Evolutionary conservation across 2,329 filamentous ascomycete genomes (phyloP), one percentile per base, ranked within the genome.

Genomic region (Septoria petroselini): DNA sequence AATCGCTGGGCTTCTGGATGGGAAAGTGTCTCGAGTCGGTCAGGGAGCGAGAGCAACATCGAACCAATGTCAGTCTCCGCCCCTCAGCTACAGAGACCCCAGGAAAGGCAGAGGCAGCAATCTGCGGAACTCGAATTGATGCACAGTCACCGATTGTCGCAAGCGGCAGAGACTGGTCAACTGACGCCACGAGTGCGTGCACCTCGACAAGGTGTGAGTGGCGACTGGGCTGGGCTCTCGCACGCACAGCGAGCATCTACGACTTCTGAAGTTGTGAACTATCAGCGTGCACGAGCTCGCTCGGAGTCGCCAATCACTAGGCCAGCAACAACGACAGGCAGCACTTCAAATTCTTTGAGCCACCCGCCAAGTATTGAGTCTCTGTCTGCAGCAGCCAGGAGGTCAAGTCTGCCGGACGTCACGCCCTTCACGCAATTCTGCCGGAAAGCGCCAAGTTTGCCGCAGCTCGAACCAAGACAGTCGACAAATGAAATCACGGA

Each of bases 121-220:
- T 61, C 64, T 15, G 18, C 50, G 2, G 65, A 67, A 39, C 53
- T 68, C 8, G 61, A 67, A 35, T 61, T 75, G 19, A 70, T 76
- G 48, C 68, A 74, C 47, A 73, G 61, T 50, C 73, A 76, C 55
- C 73, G 74, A 25, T 62, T 73, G 46, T 76, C 74, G 4, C 74
- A 76, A 54, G 73, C 73, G 25, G 74, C 74, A 14, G 74, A 77
- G 61, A 76, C 72, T 29, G 74, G 74, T 12, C 74, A 76, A 54
- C 65, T 77, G 18, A 61, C 60, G 8, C 65, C 65, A 9, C 56
- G 63, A 14, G 44, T 49, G 8, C 50, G 60, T 6, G 19, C 9
- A 5, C 23, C 23, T 9, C 58, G 45, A 19, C 45, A 54, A 3
- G 53, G 53, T 7, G 34, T 49, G 8, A 59, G 59, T 41, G 44